A percentile compares a stretch with the other conserved stretches of the same genome.
phyloP scores from a whole-genome alignment of 2,329 filamentous ascomycete species.

The Neocatenulostroma microsporum region DNA sequence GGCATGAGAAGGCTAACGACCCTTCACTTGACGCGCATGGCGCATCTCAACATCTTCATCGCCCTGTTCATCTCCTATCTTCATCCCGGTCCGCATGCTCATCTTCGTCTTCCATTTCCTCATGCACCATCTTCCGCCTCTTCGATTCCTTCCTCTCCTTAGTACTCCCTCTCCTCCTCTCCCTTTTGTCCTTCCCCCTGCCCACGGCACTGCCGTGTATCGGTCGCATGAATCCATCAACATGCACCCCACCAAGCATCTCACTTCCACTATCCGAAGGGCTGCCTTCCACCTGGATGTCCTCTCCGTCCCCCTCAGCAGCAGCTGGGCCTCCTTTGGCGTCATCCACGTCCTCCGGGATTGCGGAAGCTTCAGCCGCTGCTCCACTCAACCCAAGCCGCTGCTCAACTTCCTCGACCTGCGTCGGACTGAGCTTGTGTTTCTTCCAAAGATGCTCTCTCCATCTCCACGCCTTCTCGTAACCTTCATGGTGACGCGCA shows the following conservation, averaged over 20 bases:
- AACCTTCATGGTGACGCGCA: slow-evolving; percentile 18
- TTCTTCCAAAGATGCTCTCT: slow-evolving; percentile 27
- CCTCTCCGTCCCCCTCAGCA: no score
- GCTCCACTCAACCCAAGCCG: no score
- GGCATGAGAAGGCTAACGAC: no score
- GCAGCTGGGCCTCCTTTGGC: not conserved
- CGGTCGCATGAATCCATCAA: slow-evolving; percentile 58
- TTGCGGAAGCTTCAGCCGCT: not conserved
- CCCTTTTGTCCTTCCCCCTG: slow-evolving; percentile 3
- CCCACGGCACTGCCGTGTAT: not conserved
- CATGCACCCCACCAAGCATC: slow-evolving; percentile 56
- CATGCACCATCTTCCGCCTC: slow-evolving; percentile 3
- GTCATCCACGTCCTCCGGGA: not conserved
- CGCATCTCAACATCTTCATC: no score
- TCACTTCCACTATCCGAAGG: no score
- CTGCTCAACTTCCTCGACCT: slow-evolving; percentile 6
- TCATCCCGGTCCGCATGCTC: no score
- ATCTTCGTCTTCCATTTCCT: no score
- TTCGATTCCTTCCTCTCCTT: not conserved
- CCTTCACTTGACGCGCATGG: no score
- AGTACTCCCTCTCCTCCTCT: not conserved
- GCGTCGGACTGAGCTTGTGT: slow-evolving; percentile 19
- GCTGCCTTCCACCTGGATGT: no score
- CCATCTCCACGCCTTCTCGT: slow-evolving; percentile 22
- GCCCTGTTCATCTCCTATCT: no score